Evolutionary conservation across 805 yeast species (phyloP), one percentile per base, ranked within the genome.

Genomic region (Metschnikowia drakensbergensis): DNA sequence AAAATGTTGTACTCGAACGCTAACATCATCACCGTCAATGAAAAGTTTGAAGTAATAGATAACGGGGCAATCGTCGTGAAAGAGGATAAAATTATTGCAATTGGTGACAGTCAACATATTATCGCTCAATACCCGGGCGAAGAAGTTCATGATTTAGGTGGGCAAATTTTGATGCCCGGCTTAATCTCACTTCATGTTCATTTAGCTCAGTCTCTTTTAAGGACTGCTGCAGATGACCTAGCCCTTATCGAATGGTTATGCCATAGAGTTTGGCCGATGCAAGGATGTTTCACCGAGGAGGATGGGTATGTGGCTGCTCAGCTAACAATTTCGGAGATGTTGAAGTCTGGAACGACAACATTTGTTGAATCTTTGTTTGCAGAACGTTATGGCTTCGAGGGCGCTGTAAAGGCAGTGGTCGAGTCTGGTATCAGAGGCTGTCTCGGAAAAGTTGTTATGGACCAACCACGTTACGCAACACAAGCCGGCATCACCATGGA

Each of bases 371-470:
- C 53, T 2, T 33, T 53, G 23, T 53, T 51, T 25, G 57, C 57
- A 4, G 55, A 53, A 26, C 38, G 57, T 4, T 49, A 53, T 29
- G 57, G 57, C 3, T 53, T 53, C 26, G 49, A 23, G 6, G 57
- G 57, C 3, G 57, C 54, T 9, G 55, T 51, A 28, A 44, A 47
- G 27, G 53, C 57, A 6, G 54, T 53, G 6, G 50, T 49, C 11
- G 56, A 53, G 8, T 53, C 56, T 4, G 56, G 54, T 7, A 51
- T 53, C 33, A 36, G 56, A 42, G 56, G 56, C 23, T 53, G 56
- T 34, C 45, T 53, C 10, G 53, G 57, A 29, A 53, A 52, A 27
- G 55, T 51, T 11, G 55, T 53, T 9, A 51, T 53, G 57, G 55
- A 53, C 27, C 57, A 53, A 33, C 57, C 57, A 8, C 54, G 57